Conservation (phyloP, 179 eudicot species). For the Vitellaria paradoxa region DNA sequence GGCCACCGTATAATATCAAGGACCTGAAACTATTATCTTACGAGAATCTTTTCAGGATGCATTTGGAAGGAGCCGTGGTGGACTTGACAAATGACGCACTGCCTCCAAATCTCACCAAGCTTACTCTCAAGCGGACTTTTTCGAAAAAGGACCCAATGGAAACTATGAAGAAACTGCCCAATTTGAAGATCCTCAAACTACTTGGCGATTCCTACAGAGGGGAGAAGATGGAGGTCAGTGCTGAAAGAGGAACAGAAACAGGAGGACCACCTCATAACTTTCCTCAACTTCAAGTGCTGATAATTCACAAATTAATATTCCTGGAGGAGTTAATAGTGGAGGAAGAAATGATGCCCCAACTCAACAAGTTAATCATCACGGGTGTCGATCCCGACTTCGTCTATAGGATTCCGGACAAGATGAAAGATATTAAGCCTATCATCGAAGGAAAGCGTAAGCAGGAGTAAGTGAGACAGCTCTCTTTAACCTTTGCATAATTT, state of each 20-base stretch:
- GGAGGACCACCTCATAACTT: not conserved
- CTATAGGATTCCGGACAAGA: too few relatives aligned
- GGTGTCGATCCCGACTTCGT: too few relatives aligned
- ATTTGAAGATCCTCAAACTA: constrained; percentile 8
- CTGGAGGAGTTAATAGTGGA: too few relatives aligned
- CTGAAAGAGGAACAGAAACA: not conserved
- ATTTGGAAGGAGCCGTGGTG: too few relatives aligned
- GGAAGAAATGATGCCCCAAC: too few relatives aligned
- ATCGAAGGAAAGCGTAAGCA: too few relatives aligned
- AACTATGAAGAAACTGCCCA: not conserved
- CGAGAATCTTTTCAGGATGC: too few relatives aligned
- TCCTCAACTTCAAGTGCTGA: constrained; percentile 7
- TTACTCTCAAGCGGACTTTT: not conserved
- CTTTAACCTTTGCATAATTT: too few relatives aligned
- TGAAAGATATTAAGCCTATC: too few relatives aligned
- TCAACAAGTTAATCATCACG: too few relatives aligned
- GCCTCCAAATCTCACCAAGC: constrained; percentile 17
- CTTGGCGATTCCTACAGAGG: not conserved
- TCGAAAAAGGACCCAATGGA: not conserved
- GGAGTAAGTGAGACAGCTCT: too few relatives aligned
- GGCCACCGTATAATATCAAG: not conserved
- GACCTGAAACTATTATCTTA: too few relatives aligned
- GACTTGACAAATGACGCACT: not conserved
- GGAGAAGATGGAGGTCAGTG: not conserved
- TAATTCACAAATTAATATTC: not conserved